phyloP scores from a whole-genome alignment of 2,329 filamentous ascomycete species.

The Trichoderma atroviride region DNA sequence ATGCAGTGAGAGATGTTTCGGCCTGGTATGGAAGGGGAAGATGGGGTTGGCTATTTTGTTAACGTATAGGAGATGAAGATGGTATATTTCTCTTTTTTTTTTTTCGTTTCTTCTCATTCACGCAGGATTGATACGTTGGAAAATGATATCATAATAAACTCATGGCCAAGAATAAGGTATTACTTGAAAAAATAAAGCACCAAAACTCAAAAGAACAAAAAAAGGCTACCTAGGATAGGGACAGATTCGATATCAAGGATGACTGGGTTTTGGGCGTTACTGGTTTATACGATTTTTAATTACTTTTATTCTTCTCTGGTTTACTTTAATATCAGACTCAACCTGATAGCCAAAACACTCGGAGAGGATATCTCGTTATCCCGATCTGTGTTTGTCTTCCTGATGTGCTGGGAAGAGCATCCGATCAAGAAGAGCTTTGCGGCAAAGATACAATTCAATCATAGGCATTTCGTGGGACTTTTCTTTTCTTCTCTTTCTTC shows the following conservation, averaged over 20 bases:
- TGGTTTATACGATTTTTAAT: not conserved
- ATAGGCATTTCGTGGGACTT: not conserved
- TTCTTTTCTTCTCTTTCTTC: not conserved
- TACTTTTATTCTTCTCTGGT: not conserved
- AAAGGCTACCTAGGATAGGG: not conserved
- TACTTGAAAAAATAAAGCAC: not conserved
- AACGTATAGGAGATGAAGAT: too few species aligned
- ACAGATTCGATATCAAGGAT: not conserved
- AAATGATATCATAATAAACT: too few species aligned
- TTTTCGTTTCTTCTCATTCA: too few species aligned
- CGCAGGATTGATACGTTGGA: too few species aligned
- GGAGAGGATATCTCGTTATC: not conserved
- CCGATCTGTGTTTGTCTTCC: too few species aligned
- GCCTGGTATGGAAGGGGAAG: not conserved
- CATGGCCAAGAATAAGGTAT: too few species aligned
- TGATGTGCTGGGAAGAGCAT: not conserved
- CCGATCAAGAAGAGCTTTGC: not conserved
- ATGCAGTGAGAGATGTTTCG: slow-evolving; percentile 43
- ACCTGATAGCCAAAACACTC: not conserved
- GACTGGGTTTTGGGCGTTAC: not conserved
- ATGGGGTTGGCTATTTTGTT: not conserved
- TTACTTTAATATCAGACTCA: not conserved
- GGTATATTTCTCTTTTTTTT: too few species aligned
- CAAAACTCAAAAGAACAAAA: not conserved
- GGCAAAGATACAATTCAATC: not conserved